Base-by-base conservation (phyloP, 1,139 yeast genomes). In the Scheffersomyces titani region DNA sequence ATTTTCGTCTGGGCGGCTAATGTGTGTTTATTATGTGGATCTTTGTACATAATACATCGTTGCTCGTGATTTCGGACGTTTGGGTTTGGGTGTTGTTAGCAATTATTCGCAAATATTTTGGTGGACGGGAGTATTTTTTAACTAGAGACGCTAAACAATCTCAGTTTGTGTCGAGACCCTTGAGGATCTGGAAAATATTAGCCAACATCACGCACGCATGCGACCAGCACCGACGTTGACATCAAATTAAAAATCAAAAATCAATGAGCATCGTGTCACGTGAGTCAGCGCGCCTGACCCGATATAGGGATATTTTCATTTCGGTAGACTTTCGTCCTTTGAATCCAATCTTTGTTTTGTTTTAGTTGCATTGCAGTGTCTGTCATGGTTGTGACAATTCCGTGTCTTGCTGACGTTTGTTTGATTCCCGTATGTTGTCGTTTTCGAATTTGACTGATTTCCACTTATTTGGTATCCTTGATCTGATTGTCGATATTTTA, bases 361-460 rank as follows among this genome's bases (percentile, higher is more conserved):
- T 30, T 30, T 11, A 16, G 40, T 2, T 13, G 9, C 6, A 30
- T 30, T 5, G 40, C 7, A 30, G 40, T 30, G 40, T 30, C 16
- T 30, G 16, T 30, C 19, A 66, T 67, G 68, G 63, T 72, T 52
- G 85, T 89, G 7, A 77, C 78, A 44, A 70, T 90, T 18, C 83
- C 83, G 63, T 89, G 96, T 71, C 76, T 90, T 53, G 97, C 96
- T 2, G 97, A 91, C 67, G 85, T 91, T 22, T 90, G 97, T 66
- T 76, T 90, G 65, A 86, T 90, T 58, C 97, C 97, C 47, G 86
- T 84, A 72, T 55, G 86, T 76, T 49, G 13, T 30, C 40, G 9
- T 30, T 30, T 30, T 30, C 16, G 40, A 11, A 30, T 30, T 30
- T 30, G 40, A 7, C 13, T 2, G 40, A 11, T 30, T 13, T 30